Percentiles rank a stretch among this genome's conserved stretches.
Conservation (phyloP, 352 stramenopile genomes). For the Globisporangium viniferum region DNA sequence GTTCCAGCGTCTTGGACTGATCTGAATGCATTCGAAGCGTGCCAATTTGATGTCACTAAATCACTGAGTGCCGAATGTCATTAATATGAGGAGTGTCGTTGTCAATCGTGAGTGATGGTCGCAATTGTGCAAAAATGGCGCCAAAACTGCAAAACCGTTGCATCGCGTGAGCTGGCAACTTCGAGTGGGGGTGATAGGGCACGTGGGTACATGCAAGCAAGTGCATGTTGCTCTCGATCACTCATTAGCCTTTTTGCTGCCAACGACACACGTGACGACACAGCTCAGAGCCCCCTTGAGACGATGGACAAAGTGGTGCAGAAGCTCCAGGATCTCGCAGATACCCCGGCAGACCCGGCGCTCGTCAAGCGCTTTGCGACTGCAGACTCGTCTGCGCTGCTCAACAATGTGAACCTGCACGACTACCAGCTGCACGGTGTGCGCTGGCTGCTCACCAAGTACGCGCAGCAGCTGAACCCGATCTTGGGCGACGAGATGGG, state of each 20-base stretch:
- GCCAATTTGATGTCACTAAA: constrained; percentile 4
- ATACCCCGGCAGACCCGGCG: constrained; percentile 22
- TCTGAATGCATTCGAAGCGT: not conserved
- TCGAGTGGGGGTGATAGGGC: too few species aligned
- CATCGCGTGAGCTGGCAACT: not conserved
- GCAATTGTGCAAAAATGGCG: constrained; percentile 1
- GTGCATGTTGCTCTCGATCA: not conserved
- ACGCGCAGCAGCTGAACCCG: constrained; percentile 59
- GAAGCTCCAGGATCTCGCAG: constrained; percentile 30
- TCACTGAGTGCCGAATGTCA: too few species aligned
- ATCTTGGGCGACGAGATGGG: constrained; percentile 86
- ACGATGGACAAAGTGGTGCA: constrained; percentile 50
- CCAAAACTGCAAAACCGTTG: not conserved
- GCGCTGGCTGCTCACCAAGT: constrained; percentile 60
- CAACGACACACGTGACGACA: not conserved
- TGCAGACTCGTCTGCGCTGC: constrained; percentile 25
- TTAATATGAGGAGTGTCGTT: not conserved
- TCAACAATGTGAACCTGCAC: constrained; percentile 62
- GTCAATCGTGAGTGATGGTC: not conserved
- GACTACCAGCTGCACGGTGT: constrained; percentile 69
- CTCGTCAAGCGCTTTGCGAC: constrained; percentile 13
- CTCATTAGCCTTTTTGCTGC: constrained; percentile 1
- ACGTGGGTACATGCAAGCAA: not conserved
- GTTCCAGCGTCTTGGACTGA: not conserved
- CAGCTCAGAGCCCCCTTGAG: not conserved